Conservation (phyloP, 148 eudicot species). For the Nyssa sinensis region DNA sequence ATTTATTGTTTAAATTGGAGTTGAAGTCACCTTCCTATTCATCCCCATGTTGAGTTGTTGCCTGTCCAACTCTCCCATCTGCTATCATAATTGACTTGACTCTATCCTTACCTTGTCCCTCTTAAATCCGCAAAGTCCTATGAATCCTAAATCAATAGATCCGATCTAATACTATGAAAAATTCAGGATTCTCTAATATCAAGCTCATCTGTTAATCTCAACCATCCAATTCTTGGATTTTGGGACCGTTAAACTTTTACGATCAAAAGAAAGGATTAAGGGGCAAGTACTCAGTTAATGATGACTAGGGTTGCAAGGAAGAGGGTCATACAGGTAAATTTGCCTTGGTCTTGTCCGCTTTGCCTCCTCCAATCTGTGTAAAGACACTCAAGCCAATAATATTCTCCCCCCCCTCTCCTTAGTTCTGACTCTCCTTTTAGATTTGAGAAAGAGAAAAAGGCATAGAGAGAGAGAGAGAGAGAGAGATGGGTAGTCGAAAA, state of each 20-base stretch:
- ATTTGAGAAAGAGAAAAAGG: not conserved
- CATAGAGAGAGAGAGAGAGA: not conserved
- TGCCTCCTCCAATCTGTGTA: not conserved
- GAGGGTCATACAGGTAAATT: constrained; percentile 17
- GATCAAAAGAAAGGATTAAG: no score
- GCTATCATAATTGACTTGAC: not conserved
- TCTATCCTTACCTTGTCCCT: not conserved
- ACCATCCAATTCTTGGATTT: no score
- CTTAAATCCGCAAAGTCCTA: not conserved
- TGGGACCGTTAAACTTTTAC: no score
- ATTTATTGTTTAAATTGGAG: no score
- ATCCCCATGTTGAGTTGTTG: not conserved
- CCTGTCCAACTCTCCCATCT: constrained; percentile 17
- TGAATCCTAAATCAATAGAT: not conserved
- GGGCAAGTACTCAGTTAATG: no score
- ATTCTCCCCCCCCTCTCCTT: not conserved
- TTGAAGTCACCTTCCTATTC: no score
- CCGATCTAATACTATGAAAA: not conserved
- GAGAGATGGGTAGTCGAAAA: constrained; percentile 24
- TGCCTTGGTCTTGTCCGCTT: not conserved
- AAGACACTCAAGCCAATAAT: not conserved
- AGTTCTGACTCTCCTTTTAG: not conserved
- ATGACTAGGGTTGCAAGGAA: not conserved
- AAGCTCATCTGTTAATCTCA: no score
- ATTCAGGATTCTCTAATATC: no score